Evolutionary conservation across 2,329 filamentous ascomycete genomes (phyloP).

Genomic region (Bipolaris cookei): DNA sequence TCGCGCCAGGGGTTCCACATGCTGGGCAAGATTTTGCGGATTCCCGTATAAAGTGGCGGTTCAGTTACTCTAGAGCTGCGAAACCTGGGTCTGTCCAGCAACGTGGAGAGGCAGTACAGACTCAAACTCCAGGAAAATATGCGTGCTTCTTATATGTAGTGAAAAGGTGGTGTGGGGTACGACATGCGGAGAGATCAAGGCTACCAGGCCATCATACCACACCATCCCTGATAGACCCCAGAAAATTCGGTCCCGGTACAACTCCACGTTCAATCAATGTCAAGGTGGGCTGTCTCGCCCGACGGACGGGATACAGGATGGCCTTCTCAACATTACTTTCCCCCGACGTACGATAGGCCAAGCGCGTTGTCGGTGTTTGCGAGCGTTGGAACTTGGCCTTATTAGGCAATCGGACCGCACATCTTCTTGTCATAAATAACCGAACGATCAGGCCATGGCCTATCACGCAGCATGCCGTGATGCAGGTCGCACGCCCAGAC

Average conservation of each 20-base stretch:
- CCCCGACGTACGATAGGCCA: slow-evolving; percentile 3
- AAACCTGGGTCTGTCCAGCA: slow-evolving; percentile 4
- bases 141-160: slow-evolving; percentile 8
- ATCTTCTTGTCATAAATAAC: slow-evolving; percentile 6
- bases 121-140: background rate
- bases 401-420: slow-evolving; percentile 4
- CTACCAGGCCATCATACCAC: background rate
- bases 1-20: slow-evolving; percentile 47
- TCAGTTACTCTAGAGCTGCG: slow-evolving; percentile 4
- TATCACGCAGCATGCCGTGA: background rate
- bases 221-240: slow-evolving; percentile 8
- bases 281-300: background rate
- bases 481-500: slow-evolving; percentile 25
- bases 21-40: slow-evolving; percentile 19
- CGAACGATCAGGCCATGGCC: background rate
- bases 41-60: background rate
- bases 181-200: slow-evolving; percentile 9
- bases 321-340: slow-evolving; percentile 4
- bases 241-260: slow-evolving; percentile 1
- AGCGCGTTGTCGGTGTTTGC: slow-evolving; percentile 2
- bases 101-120: slow-evolving; percentile 7
- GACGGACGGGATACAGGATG: slow-evolving; percentile 3
- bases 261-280: slow-evolving; percentile 8
- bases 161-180: slow-evolving; percentile 8
- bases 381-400: slow-evolving; percentile 5